These are phyloP conservation scores for Phlegmacium glaucopus DNA, from an alignment of 768 basidiomycete species.

Conservation along the genomic window DNA sequence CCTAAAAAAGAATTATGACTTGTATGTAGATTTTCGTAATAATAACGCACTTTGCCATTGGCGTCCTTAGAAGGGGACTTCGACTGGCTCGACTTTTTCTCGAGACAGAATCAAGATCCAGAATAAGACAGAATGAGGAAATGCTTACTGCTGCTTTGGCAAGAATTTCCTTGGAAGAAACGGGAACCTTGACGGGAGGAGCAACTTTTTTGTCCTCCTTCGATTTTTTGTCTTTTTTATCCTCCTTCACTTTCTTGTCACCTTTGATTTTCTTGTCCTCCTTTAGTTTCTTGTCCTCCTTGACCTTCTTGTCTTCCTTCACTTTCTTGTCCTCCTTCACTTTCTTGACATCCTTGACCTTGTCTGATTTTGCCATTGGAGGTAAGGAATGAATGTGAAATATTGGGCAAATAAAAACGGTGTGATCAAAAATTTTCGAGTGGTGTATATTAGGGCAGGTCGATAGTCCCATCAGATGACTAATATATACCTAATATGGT, in stretches of 20 bases:
- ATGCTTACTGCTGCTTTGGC: slow-evolving; percentile 22
- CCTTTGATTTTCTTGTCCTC: slow-evolving; percentile 20
- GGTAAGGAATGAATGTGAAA: slow-evolving; percentile 12
- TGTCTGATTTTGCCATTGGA: slow-evolving; percentile 47
- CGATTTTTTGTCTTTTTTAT: slow-evolving; percentile 30
- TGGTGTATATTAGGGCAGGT: slow-evolving; percentile 33
- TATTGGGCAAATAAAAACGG: slow-evolving; percentile 13
- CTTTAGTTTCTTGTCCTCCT: slow-evolving; percentile 37
- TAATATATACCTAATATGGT: too few species aligned
- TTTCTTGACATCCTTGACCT: slow-evolving; percentile 40
- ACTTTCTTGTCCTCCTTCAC: slow-evolving; percentile 37
- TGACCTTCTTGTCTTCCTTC: slow-evolving; percentile 30
- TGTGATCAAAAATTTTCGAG: slow-evolving; percentile 25
- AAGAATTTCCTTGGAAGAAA: slow-evolving; percentile 22
- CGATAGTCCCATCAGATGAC: slow-evolving; percentile 12
- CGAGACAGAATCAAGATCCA: slow-evolving; percentile 1
- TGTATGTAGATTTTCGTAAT: background rate
- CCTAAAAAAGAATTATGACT: slow-evolving; percentile 4
- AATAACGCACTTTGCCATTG: slow-evolving; percentile 26
- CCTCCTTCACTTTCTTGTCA: slow-evolving; percentile 35
- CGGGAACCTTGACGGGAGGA: slow-evolving; percentile 33
- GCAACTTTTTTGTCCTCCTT: slow-evolving; percentile 27
- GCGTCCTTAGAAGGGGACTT: slow-evolving; percentile 14
- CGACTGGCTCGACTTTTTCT: slow-evolving; percentile 11
- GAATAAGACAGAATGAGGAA: slow-evolving; percentile 4